phyloP scores from a whole-genome alignment of 495 filamentous ascomycete genomes.

The Aspergillus nidulans region DNA sequence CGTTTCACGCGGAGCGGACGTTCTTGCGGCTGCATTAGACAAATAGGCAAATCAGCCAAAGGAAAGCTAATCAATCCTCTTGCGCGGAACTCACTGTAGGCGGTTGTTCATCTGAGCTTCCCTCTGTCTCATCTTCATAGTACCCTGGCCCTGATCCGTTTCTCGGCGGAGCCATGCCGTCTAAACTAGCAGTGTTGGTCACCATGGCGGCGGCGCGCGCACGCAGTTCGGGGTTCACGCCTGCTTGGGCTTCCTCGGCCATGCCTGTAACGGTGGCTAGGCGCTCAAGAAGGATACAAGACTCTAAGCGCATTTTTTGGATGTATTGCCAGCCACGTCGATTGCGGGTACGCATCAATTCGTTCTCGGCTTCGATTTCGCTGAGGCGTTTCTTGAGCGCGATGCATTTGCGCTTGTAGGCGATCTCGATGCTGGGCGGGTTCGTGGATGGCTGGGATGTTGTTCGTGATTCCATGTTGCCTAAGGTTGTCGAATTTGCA shows the following conservation, averaged over 20 bases:
- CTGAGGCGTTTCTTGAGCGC: slow-evolving; percentile 84
- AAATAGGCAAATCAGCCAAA: neutral
- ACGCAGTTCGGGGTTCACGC: slow-evolving; percentile 33
- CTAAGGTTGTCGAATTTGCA: neutral
- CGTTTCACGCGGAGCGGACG: slow-evolving; percentile 87
- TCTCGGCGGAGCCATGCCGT: slow-evolving; percentile 15
- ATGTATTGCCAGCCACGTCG: slow-evolving; percentile 76
- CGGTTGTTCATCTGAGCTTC: slow-evolving; percentile 46
- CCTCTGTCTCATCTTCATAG: slow-evolving; percentile 45
- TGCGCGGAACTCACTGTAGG: slow-evolving; percentile 34
- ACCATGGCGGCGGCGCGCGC: slow-evolving; percentile 34
- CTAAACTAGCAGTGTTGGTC: slow-evolving; percentile 23
- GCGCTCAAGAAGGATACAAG: slow-evolving; percentile 86
- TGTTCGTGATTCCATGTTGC: slow-evolving; percentile 14
- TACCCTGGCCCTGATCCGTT: slow-evolving; percentile 20
- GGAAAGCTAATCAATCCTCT: neutral
- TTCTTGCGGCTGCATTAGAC: slow-evolving; percentile 68
- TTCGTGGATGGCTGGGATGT: slow-evolving; percentile 31
- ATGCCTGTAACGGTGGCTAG: slow-evolving; percentile 80
- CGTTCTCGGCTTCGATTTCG: slow-evolving; percentile 87
- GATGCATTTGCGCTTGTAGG: slow-evolving; percentile 96
- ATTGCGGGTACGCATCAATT: slow-evolving; percentile 70
- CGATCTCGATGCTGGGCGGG: slow-evolving; percentile 90
- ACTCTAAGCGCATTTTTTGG: slow-evolving; percentile 85
- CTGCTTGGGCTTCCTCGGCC: slow-evolving; percentile 43